These are phyloP conservation scores for Rhodotorula sp. DNA, from an alignment of 1,284 basidiomycete genomes.

Conservation along the genomic window DNA sequence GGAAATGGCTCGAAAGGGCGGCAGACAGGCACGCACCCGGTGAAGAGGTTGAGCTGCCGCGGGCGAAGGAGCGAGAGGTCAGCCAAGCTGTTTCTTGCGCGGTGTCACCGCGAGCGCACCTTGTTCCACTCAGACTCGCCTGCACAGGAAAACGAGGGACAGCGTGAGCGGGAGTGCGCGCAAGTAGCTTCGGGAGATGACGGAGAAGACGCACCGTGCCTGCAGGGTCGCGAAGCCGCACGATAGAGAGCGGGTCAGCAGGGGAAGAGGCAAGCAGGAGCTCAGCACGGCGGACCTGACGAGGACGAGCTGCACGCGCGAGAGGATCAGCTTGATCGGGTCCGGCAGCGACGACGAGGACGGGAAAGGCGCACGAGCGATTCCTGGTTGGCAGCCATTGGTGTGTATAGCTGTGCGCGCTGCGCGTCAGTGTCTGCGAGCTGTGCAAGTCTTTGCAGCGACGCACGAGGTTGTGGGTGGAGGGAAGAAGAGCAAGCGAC, in stretches of 20 bases:
- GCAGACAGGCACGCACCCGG: constrained; percentile 23
- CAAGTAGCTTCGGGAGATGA: not conserved
- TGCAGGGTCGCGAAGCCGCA: not conserved
- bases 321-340: not conserved
- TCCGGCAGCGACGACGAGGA: not conserved
- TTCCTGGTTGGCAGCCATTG: constrained; percentile 13
- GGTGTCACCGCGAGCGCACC: not conserved
- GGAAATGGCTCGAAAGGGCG: no score
- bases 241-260: not conserved
- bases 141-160: not conserved
- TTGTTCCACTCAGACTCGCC: constrained; percentile 38
- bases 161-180: not conserved
- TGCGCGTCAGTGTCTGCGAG: not conserved
- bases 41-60: constrained; percentile 42
- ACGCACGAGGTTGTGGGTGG: not conserved
- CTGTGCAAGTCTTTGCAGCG: not conserved
- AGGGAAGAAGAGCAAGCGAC: not conserved
- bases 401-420: not conserved
- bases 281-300: constrained; percentile 20
- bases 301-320: constrained; percentile 35
- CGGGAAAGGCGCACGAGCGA: constrained; percentile 3
- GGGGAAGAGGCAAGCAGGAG: no score
- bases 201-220: constrained; percentile 9
- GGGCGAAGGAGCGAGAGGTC: not conserved
- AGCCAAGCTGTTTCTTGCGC: not conserved